Base-by-base conservation (phyloP, 345 rosid genomes). In the Eucalyptus decipiens region DNA sequence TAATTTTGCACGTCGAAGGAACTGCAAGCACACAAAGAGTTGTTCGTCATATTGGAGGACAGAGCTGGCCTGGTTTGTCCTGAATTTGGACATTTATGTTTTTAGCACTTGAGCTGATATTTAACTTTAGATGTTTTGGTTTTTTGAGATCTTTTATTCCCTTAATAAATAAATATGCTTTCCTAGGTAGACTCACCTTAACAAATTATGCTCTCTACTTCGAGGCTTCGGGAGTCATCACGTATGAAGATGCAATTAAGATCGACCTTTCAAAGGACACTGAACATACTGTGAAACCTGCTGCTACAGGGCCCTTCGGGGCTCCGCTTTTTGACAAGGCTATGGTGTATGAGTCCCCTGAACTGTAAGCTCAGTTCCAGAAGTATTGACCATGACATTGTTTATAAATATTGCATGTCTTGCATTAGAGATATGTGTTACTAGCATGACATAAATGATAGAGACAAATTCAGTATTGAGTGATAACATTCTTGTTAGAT, bases 271-370 rank as follows among this genome's bases (percentile, higher is more conserved):
- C 97, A 7, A 95, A 91, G 88, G 93, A 93, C 80, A 80, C 28
- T 16, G 92, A 90, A 49, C 95, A 92, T 51, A 88, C 90, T 3
- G 86, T 94, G 81, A 96, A 95, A 91, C 95, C 99, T 86, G 88
- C 91, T 50, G 96, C 98, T 56, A 95, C 98, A 32, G 98, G 99
- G 87, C 99, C 99, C n/a, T 97, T 96, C 94, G 99, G 99, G 86
- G 98, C 98, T 89, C 99, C 99, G 9, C 96, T 98, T 89, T 98
- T 95, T 81, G 99, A 98, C 93, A 98, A 95, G 93, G 99, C 98
- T 90, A 92, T 97, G 88, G 67, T 91, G 51, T 95, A 93, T 11
- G 97, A 98, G 91, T 95, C 97, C 54, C 93, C 95, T 9, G 97
- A 95, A 89, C 34, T 94, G 99, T 98, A 94, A 97, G 98, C 72